These are phyloP conservation scores for Pterula multifida DNA, from an alignment of 1,284 basidiomycete genomes.

Conservation along the genomic window DNA sequence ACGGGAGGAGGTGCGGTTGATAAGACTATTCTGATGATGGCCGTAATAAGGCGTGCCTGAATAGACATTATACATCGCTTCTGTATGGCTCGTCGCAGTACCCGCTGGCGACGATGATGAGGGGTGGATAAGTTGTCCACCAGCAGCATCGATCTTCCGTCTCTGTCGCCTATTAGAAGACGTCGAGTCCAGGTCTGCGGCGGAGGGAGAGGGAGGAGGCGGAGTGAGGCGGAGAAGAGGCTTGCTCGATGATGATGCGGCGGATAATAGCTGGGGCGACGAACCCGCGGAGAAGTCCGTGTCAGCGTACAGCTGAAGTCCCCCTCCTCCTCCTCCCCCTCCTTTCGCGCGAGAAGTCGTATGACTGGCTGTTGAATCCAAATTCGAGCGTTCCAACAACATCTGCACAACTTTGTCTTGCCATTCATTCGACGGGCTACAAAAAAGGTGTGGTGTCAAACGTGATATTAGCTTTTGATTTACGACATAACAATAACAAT, in stretches of 20 bases:
- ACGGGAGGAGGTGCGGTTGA: too few relatives aligned
- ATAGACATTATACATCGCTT: too few relatives aligned
- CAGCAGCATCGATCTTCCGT: conserved; percentile 13
- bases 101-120: background rate
- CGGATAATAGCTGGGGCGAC: too few relatives aligned
- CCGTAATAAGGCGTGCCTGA: too few relatives aligned
- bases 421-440: conserved; percentile 71
- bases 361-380: background rate
- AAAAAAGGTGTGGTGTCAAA: too few relatives aligned
- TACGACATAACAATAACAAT: too few relatives aligned
- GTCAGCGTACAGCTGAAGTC: too few relatives aligned
- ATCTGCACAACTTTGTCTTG: conserved; percentile 50
- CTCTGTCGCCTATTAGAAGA: conserved; percentile 17
- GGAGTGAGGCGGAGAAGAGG: background rate
- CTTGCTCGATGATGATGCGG: background rate
- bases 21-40: too few relatives aligned
- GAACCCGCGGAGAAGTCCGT: background rate
- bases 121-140: background rate
- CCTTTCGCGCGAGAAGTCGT: background rate
- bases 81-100: too few relatives aligned
- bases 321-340: too few relatives aligned
- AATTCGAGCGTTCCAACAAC: conserved; percentile 17
- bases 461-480: background rate
- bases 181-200: background rate
- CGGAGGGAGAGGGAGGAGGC: background rate